Evolutionary conservation across 345 rosid species (phyloP).

Genomic region (Tarenaya hassleriana): DNA sequence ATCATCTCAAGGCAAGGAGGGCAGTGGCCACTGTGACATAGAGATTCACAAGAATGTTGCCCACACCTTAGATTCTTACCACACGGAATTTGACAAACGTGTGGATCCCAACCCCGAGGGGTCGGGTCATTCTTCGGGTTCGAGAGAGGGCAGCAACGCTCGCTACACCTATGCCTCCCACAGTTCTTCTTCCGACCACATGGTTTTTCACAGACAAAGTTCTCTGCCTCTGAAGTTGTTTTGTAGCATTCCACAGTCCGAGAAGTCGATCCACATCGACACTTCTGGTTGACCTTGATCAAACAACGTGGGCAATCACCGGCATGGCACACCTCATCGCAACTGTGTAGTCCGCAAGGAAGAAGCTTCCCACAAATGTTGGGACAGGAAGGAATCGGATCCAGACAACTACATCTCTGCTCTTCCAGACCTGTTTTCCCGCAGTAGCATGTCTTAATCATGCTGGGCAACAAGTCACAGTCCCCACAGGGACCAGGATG

Average conservation of each 20-base stretch:
- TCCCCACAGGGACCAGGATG: conserved; percentile 87
- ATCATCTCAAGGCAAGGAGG: conserved; percentile 91
- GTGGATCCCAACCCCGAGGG: conserved; percentile 73
- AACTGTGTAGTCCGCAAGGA: conserved; percentile 59
- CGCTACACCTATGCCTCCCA: conserved; percentile 90
- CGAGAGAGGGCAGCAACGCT: conserved; percentile 86
- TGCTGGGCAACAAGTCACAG: conserved; percentile 61
- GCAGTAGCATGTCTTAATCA: conserved; percentile 67
- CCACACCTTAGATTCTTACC: conserved; percentile 91
- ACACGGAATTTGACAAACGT: conserved; percentile 79
- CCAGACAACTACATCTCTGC: conserved; percentile 75
- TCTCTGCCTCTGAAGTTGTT: conserved; percentile 44
- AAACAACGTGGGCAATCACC: conserved; percentile 82
- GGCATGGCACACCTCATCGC: conserved; percentile 70
- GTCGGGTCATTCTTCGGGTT: conserved; percentile 29
- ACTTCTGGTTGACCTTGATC: conserved; percentile 60
- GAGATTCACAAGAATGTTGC: conserved; percentile 77
- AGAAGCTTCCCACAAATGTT: conserved; percentile 60
- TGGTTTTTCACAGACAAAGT: conserved; percentile 64
- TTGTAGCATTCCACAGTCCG: conserved; percentile 66
- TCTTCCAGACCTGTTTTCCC: conserved; percentile 68
- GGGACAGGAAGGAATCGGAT: conserved; percentile 72
- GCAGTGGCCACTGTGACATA: conserved; percentile 95
- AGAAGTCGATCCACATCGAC: conserved; percentile 72
- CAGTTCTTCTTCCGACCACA: conserved; percentile 86